Evolutionary conservation across 1,284 basidiomycete genomes (phyloP).

Genomic region (Ceratobasidium sp.): DNA sequence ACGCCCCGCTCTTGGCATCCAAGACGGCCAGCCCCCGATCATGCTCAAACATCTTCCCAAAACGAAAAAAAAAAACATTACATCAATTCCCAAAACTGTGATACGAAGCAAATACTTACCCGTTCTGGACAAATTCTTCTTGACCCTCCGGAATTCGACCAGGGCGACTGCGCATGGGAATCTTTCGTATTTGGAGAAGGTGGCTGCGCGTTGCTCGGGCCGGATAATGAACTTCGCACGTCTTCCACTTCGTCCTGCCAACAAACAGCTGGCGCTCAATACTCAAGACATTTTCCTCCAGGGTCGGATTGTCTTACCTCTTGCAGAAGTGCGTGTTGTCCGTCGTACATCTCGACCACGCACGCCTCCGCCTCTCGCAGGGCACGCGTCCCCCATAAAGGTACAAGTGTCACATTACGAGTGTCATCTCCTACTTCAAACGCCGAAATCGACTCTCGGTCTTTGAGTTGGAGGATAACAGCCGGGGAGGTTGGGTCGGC

Average conservation of each 20-base stretch:
- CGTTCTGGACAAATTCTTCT: conserved; percentile 1
- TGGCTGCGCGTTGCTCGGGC: no score
- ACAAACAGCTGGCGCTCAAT: no score
- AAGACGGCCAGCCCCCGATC: neutral
- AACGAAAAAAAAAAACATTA: neutral
- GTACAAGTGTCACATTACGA: conserved; percentile 13
- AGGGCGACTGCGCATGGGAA: neutral
- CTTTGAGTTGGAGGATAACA: neutral
- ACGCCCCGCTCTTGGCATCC: neutral
- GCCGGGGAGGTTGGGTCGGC: neutral
- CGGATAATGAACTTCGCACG: neutral
- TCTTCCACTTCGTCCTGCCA: conserved; percentile 7
- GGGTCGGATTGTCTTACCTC: neutral
- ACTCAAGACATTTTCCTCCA: neutral
- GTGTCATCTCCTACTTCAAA: neutral
- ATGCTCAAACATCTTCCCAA: conserved; percentile 7
- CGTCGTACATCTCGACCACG: conserved; percentile 6
- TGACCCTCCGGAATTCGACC: neutral
- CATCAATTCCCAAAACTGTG: no score
- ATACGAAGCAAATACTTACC: neutral
- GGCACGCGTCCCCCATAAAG: neutral
- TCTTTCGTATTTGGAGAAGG: no score
- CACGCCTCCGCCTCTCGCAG: neutral
- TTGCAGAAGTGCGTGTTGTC: neutral
- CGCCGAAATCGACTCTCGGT: neutral